phyloP scores from a whole-genome alignment of 352 stramenopile species.

The Pseudoperonospora humuli region DNA sequence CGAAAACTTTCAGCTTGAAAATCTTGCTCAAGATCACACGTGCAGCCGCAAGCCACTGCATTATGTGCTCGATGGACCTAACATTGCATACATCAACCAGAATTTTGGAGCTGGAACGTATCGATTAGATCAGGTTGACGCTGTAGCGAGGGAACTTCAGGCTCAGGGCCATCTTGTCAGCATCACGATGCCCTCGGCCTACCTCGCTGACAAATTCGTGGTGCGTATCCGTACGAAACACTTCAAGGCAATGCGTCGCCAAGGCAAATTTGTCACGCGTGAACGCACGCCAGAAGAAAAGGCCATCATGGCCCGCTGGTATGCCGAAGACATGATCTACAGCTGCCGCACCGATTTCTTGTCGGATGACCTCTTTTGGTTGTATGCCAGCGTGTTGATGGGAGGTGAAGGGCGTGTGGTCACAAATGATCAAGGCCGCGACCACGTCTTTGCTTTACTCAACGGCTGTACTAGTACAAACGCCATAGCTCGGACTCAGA shows the following conservation, averaged over 20 bases:
- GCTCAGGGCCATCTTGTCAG: slow-evolving; percentile 63
- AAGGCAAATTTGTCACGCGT: slow-evolving; percentile 45
- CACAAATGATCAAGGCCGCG: slow-evolving; percentile 97
- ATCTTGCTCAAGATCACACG: slow-evolving; percentile 9
- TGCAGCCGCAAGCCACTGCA: slow-evolving; percentile 36
- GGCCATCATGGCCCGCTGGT: slow-evolving; percentile 57
- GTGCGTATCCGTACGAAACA: slow-evolving; percentile 53
- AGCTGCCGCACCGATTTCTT: slow-evolving; percentile 76
- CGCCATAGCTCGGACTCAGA: slow-evolving; percentile 5
- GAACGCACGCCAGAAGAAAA: slow-evolving; percentile 47
- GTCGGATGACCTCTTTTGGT: slow-evolving; percentile 97
- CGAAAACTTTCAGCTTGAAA: slow-evolving; percentile 21
- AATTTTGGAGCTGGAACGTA: slow-evolving; percentile 91
- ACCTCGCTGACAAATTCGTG: slow-evolving; percentile 56
- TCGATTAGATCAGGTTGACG: slow-evolving; percentile 93
- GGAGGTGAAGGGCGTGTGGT: slow-evolving; percentile 72
- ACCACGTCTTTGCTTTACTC: slow-evolving; percentile 85
- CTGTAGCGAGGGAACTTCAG: slow-evolving; percentile 80
- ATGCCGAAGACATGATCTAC: slow-evolving; percentile 82
- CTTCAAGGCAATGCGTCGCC: slow-evolving; percentile 33
- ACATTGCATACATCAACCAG: slow-evolving; percentile 96
- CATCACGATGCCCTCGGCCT: slow-evolving; percentile 67
- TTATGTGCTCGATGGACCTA: slow-evolving; percentile 94
- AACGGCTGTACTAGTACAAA: slow-evolving; percentile 28
- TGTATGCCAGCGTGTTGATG: slow-evolving; percentile 89